Percentiles rank a stretch among this genome's conserved stretches.
These are phyloP conservation scores for Cordia subcordata DNA, from an alignment of 257 asterid species.

Conservation along the genomic window DNA sequence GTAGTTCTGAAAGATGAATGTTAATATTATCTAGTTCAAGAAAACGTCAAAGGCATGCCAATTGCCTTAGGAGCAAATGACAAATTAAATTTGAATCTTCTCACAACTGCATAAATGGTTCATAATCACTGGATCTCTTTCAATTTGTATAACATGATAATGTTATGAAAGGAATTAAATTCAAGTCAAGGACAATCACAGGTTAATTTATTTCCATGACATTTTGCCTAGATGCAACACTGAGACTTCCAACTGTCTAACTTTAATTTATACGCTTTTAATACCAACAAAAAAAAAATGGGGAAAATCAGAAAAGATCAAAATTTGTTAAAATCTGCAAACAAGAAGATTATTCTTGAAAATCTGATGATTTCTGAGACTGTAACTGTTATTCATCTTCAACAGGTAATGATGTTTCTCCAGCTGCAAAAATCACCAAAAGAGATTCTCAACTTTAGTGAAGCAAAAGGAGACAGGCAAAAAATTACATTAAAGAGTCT, in stretches of 20 bases:
- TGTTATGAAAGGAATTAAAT: too few relatives aligned
- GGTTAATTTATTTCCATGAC: background rate
- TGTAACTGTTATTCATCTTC: constrained; percentile 13
- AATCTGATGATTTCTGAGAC: constrained; percentile 4
- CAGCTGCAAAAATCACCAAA: constrained; percentile 22
- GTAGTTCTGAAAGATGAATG: background rate
- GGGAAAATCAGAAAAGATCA: background rate
- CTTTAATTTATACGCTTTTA: too few relatives aligned
- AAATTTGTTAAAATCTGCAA: background rate
- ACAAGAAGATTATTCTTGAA: constrained; percentile 16
- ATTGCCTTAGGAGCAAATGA: too few relatives aligned
- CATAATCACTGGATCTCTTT: too few relatives aligned
- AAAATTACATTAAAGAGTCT: too few relatives aligned
- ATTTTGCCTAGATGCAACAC: background rate
- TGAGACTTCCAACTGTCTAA: too few relatives aligned
- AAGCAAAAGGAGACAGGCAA: too few relatives aligned
- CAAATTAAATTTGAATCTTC: too few relatives aligned
- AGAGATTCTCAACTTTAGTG: too few relatives aligned
- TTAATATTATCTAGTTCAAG: background rate
- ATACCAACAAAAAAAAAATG: background rate
- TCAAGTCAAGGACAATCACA: too few relatives aligned
- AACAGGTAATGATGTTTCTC: constrained; percentile 12
- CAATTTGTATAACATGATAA: too few relatives aligned
- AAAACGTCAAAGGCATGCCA: background rate
- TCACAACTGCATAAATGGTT: too few relatives aligned